Percentiles rank a stretch among this genome's conserved stretches.
These are phyloP conservation scores for Rhodotorula diobovata DNA, from an alignment of 768 basidiomycete genomes.

Conservation along the genomic window DNA sequence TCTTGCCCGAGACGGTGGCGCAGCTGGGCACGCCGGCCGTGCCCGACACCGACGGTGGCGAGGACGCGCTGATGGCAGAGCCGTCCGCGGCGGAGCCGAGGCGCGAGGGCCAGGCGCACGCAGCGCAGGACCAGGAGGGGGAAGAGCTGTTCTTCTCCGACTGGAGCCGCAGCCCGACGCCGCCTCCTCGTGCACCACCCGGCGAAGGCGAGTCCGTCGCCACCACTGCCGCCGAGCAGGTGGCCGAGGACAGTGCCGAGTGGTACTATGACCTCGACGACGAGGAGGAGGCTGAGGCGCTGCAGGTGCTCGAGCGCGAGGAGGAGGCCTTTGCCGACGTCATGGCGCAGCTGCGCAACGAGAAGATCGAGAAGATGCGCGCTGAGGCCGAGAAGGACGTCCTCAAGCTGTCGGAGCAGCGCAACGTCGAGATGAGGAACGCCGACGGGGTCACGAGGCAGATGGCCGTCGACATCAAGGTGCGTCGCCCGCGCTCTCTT, in stretches of 20 bases:
- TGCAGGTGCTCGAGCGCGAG: conserved; percentile 59
- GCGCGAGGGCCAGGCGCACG: too few species aligned
- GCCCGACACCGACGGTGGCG: neutral
- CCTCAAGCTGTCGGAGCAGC: conserved; percentile 68
- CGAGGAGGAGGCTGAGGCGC: conserved; percentile 58
- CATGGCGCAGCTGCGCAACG: conserved; percentile 82
- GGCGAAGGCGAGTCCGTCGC: neutral
- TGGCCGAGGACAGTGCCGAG: conserved; percentile 2
- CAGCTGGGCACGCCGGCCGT: neutral
- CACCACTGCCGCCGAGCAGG: neutral
- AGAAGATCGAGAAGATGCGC: conserved; percentile 71
- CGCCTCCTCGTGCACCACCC: conserved; percentile 30
- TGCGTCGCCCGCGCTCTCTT: conserved; percentile 49
- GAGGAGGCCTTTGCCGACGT: conserved; percentile 81
- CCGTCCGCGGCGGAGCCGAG: neutral
- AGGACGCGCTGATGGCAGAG: neutral
- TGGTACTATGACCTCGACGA: conserved; percentile 22
- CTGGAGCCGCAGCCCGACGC: conserved; percentile 51
- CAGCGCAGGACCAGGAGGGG: neutral
- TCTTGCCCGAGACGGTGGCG: neutral
- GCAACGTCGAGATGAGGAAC: conserved; percentile 83
- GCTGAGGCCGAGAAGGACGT: conserved; percentile 92
- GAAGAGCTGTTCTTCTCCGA: conserved; percentile 45
- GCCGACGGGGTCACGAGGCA: conserved; percentile 92
- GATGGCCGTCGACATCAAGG: conserved; percentile 80